Base-by-base conservation (phyloP, 352 stramenopile species). In the Phytopythium litorale region DNA sequence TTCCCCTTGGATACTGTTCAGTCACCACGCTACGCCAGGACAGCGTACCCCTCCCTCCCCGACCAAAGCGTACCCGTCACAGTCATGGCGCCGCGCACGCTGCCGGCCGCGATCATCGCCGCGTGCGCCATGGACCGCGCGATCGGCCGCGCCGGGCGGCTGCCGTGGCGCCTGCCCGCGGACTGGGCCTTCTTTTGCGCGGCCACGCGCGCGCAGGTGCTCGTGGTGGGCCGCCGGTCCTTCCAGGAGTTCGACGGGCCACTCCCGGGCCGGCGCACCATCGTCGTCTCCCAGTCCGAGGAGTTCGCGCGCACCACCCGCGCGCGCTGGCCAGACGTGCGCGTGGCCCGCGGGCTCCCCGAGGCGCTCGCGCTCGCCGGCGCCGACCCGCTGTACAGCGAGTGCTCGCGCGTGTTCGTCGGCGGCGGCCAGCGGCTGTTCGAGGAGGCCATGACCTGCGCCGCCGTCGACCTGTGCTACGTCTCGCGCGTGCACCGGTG, bases 181-280 rank as follows among this genome's bases (percentile, higher is more conserved):
- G 84, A 93, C 60, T 93, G 84, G 84, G 56, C 78, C 13, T 93
- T 85, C 66, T 92, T 92, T 67, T 72, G 66, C 49, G 81, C 78
- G 9, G 62, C 67, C 5, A 88, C 79, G 38, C 67, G 60, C 16
- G 58, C 64, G 15, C 79, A 91, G 51, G 79, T 88, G 68, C 69
- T 89, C 51, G 65, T 92, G 35, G 72, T 91, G 32, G 84, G 84
- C 18, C 78, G 81, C 25, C 64, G 66, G 46, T 92, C 79, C 18
- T 87, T 86, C 60, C 62, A 76, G 19, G 75, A 88, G 64, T 84
- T 85, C 53, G 61, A 68, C 19, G 58, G 58, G 28, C 75, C 79
- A 4, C 62, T 88, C 33, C 70, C 73, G 0, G 71, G 81, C 32
- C 78, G 79, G 55, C 69, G 84, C 52, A 88, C 78, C 7, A 92